Evolutionary conservation across 495 filamentous ascomycete species (phyloP).

Genomic region (Immersiella caudata): DNA sequence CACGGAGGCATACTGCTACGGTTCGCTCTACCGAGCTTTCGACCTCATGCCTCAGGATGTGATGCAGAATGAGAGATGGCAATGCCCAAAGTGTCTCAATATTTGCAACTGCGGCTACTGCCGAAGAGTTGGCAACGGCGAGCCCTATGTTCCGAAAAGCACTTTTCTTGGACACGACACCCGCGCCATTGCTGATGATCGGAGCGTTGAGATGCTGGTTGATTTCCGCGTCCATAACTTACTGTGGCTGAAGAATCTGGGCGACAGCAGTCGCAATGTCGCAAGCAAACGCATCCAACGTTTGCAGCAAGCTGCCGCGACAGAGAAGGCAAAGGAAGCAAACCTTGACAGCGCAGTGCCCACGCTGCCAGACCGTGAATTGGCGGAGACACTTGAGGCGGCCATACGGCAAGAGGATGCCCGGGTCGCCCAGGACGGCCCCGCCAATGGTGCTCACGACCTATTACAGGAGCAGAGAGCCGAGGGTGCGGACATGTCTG

Average conservation of each 20-base stretch:
- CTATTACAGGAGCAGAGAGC: slow-evolving; percentile 16
- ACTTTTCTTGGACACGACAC: slow-evolving; percentile 90
- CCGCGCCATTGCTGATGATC: slow-evolving; percentile 79
- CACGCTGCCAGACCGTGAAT: slow-evolving; percentile 30
- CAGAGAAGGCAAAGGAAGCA: slow-evolving; percentile 53
- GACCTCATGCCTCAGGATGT: slow-evolving; percentile 78
- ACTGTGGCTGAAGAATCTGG: slow-evolving; percentile 64
- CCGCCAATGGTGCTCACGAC: slow-evolving; percentile 2
- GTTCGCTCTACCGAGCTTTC: slow-evolving; percentile 83
- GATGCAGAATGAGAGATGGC: slow-evolving; percentile 79
- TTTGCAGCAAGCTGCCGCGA: slow-evolving; percentile 54
- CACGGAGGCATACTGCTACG: slow-evolving; percentile 78
- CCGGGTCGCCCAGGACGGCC: slow-evolving; percentile 14
- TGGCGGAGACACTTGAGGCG: slow-evolving; percentile 38
- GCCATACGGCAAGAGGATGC: slow-evolving; percentile 36
- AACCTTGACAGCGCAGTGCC: slow-evolving; percentile 32
- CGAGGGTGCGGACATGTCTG: slow-evolving; percentile 36
- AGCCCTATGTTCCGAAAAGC: slow-evolving; percentile 78
- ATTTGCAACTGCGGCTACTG: slow-evolving; percentile 86
- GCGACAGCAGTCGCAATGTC: slow-evolving; percentile 54
- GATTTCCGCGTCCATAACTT: slow-evolving; percentile 84
- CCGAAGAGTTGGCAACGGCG: slow-evolving; percentile 48
- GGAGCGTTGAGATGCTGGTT: slow-evolving; percentile 84
- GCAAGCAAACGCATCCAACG: slow-evolving; percentile 55
- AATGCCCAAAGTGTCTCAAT: slow-evolving; percentile 80